These are phyloP conservation scores for Clarireedia sp. DNA, from an alignment of 2,329 filamentous ascomycete genomes.

Conservation along the genomic window DNA sequence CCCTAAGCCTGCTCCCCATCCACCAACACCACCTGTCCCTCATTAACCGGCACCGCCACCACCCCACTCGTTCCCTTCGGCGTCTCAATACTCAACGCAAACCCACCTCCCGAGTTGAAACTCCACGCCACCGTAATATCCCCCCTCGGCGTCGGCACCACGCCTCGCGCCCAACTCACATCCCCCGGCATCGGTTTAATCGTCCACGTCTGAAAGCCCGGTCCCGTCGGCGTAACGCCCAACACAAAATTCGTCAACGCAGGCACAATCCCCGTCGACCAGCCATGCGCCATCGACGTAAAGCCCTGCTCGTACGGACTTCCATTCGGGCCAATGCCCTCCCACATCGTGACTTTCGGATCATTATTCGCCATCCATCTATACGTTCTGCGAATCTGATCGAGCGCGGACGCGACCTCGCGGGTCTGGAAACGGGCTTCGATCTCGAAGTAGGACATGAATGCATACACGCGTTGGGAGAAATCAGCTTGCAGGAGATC, in stretches of 20 bases:
- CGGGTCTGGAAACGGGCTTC: constrained; percentile 39
- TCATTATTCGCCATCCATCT: constrained; percentile 43
- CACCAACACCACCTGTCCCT: constrained; percentile 10
- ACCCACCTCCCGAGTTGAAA: constrained; percentile 13
- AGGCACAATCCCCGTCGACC: constrained; percentile 43
- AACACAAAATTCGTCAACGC: constrained; percentile 39
- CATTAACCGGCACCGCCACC: constrained; percentile 20
- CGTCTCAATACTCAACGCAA: constrained; percentile 28
- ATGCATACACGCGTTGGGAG: constrained; percentile 41
- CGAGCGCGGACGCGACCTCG: constrained; percentile 32
- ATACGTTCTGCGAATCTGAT: constrained; percentile 40
- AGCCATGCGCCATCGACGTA: constrained; percentile 44
- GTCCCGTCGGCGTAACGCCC: constrained; percentile 37
- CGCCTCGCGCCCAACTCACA: constrained; percentile 37
- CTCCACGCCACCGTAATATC: constrained; percentile 35
- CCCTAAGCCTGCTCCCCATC: constrained; percentile 13
- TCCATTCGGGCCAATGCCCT: constrained; percentile 40
- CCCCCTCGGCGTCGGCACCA: constrained; percentile 36
- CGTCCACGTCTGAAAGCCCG: constrained; percentile 37
- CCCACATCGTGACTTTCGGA: constrained; percentile 42
- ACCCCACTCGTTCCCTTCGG: constrained; percentile 25
- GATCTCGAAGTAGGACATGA: constrained; percentile 46
- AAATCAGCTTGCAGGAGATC: constrained; percentile 33
- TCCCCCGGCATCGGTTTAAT: constrained; percentile 33
- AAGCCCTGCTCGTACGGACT: constrained; percentile 37